phyloP scores from a whole-genome alignment of 305 asterid species.

The Fraxinus angustifolia region DNA sequence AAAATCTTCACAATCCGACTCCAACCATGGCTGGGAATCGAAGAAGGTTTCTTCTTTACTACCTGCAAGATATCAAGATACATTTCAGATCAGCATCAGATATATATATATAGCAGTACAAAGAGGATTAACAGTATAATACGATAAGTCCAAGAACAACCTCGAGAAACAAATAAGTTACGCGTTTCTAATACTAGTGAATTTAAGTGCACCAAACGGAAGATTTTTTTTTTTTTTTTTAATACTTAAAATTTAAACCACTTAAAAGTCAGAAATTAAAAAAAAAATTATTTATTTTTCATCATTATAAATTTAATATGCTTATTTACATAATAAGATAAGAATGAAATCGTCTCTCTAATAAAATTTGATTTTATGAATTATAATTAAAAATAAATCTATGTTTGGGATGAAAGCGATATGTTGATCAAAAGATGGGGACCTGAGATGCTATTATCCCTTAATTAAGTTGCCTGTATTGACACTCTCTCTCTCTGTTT shows the following conservation, averaged over 20 bases:
- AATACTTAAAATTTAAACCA: no score
- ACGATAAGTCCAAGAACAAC: neutral
- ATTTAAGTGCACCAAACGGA: no score
- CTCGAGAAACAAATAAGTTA: neutral
- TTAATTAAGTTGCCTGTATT: neutral
- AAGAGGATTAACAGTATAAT: neutral
- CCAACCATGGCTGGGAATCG: slow-evolving; percentile 80
- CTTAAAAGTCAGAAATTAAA: no score
- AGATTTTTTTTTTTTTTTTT: no score
- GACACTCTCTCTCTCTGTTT: slow-evolving; percentile 33
- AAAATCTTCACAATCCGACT: slow-evolving; percentile 84
- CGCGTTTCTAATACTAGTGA: no score
- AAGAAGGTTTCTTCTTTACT: slow-evolving; percentile 82
- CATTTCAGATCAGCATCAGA: slow-evolving; percentile 15
- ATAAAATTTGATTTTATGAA: neutral
- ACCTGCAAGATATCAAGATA: slow-evolving; percentile 44
- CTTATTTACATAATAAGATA: no score
- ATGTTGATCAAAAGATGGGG: neutral
- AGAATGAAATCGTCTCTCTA: no score
- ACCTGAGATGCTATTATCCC: neutral
- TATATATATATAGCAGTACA: neutral
- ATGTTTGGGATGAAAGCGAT: neutral
- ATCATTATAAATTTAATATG: no score
- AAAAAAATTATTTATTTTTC: no score
- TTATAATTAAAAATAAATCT: neutral